Evolutionary conservation across 345 rosid genomes (phyloP), one percentile per base, ranked within the genome.

Genomic region (Camelina hispida): DNA sequence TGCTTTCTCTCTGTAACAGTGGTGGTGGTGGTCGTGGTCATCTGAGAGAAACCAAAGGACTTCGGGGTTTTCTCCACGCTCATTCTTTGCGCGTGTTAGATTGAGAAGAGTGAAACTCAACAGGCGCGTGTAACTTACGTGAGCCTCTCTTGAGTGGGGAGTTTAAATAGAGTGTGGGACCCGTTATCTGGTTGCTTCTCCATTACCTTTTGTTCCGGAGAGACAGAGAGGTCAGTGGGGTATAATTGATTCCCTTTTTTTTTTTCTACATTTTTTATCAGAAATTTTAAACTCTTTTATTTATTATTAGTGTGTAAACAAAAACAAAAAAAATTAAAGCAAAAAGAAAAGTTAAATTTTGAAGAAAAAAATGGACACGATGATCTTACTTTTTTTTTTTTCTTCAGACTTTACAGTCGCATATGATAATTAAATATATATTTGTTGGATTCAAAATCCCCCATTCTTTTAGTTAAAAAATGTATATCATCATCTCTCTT

Each of bases 161-260:
- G 30, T 37, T 37, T 16, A 18, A 4, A 20, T 32, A 38, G 18
- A 25, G 13, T 50, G 87, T 63, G 88, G 96, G 93, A 42, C 89
- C 88, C 77, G 46, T 30, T 2, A 48, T 46, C 53, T 62, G 54
- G 67, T 66, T 58, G 75, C 75, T 83, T 74, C 79, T 61, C 78
- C 76, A 73, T 78, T 66, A 72, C 77, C 80, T 72, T 72, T 78
- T 60, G 81, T 72, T 78, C 77, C 73, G 78, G 78, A 43, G 58
- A 57, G 80, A 76, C 82, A 80, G 64, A 69, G 72, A 58, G 82
- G 76, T 53, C 79, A 61, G 77, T 65, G 79, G 81, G 79, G 76
- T 69, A 48, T 74, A 75, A 76, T 66, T 80, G 83, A 80, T 79
- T 63, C 68, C 53, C 23, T 4, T 47, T 56, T 51, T 37, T 9